These are phyloP conservation scores for Paraphaeosphaeria minitans DNA, from an alignment of 2,329 filamentous ascomycete genomes.

Conservation along the genomic window DNA sequence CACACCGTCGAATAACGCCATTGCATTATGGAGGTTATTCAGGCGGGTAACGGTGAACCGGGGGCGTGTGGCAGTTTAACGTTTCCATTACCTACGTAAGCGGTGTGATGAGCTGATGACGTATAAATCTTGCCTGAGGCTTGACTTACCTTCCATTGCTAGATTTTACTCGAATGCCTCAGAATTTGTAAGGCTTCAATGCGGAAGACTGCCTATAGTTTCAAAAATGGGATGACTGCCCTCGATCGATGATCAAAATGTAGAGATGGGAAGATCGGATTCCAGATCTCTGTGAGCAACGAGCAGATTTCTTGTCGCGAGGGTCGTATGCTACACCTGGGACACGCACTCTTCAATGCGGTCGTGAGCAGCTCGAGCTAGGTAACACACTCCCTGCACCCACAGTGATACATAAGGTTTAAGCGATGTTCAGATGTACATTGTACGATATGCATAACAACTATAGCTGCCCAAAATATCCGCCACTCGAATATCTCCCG, in stretches of 20 bases:
- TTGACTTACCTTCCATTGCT: constrained; percentile 1
- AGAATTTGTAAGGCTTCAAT: constrained; percentile 11
- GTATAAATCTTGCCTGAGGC: neutral
- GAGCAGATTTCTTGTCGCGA: no score
- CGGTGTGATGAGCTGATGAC: neutral
- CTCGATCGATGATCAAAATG: neutral
- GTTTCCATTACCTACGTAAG: neutral
- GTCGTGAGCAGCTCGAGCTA: neutral
- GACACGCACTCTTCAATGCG: neutral
- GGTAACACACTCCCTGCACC: neutral
- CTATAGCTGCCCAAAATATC: neutral
- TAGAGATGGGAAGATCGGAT: no score
- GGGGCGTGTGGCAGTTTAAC: neutral
- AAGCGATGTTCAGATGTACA: neutral
- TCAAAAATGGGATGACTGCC: neutral
- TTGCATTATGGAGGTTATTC: neutral
- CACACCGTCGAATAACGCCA: neutral
- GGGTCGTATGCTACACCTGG: no score
- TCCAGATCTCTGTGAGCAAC: no score
- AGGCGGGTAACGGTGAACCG: constrained; percentile 7
- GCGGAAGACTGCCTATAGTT: neutral
- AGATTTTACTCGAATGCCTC: constrained; percentile 1
- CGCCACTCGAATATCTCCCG: neutral
- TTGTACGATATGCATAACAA: neutral
- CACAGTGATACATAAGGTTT: neutral